Evolutionary conservation across 148 eudicot genomes (phyloP).

Genomic region (Dianthus caryophyllus): DNA sequence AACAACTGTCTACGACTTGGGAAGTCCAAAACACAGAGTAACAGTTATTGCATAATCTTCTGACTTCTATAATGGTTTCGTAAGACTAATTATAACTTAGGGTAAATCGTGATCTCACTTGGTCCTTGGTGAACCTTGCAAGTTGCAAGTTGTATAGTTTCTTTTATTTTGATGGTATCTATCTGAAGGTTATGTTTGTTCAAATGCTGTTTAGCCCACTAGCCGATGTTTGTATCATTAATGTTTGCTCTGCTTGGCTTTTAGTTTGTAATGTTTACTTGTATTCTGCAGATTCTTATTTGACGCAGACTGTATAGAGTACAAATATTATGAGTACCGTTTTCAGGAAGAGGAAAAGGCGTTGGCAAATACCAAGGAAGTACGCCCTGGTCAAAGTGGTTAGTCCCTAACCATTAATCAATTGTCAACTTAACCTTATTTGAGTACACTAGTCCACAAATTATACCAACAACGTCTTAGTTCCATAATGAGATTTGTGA

Average conservation of each 20-base stretch:
- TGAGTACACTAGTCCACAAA: too few relatives aligned
- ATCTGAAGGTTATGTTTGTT: background rate
- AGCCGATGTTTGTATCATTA: too few relatives aligned
- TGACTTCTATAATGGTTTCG: background rate
- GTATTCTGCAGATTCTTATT: conserved; percentile 62
- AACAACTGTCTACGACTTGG: background rate
- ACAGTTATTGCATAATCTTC: background rate
- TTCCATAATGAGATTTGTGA: background rate
- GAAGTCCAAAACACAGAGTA: background rate
- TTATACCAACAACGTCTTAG: background rate
- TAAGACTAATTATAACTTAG: background rate
- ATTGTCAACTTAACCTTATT: background rate
- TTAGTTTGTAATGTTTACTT: background rate
- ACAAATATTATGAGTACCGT: conserved; percentile 76
- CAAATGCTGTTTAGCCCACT: background rate
- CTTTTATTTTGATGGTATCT: background rate
- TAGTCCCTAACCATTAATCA: conserved; percentile 19
- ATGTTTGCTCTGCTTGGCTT: background rate
- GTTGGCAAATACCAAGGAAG: conserved; percentile 39
- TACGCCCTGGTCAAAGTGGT: conserved; percentile 51
- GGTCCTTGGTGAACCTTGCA: background rate
- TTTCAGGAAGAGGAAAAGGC: conserved; percentile 77
- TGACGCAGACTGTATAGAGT: conserved; percentile 77
- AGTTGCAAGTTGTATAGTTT: background rate
- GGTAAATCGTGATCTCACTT: background rate